These are phyloP conservation scores for Madurella mycetomatis DNA, from an alignment of 2,329 filamentous ascomycete species.

Conservation along the genomic window DNA sequence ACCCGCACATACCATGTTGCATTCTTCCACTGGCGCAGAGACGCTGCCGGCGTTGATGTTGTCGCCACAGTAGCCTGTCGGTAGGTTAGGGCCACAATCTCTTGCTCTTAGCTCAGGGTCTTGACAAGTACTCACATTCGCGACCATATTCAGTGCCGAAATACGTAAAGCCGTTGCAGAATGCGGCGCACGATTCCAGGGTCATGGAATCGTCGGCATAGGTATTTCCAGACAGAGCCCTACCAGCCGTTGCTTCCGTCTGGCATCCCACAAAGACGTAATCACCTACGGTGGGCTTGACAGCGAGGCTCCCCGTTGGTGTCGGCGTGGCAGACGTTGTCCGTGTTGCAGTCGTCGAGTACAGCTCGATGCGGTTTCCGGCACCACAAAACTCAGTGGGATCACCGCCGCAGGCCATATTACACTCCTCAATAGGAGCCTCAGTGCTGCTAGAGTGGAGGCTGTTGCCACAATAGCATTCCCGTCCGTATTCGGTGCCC, in stretches of 20 bases:
- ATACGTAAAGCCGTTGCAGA: constrained; percentile 35
- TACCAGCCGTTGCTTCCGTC: constrained; percentile 33
- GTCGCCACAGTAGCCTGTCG: constrained; percentile 37
- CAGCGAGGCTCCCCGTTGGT: constrained; percentile 32
- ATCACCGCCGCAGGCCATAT: constrained; percentile 36
- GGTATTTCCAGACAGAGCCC: constrained; percentile 34
- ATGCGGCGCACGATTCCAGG: constrained; percentile 35
- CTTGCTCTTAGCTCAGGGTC: neutral
- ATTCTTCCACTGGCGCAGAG: constrained; percentile 31
- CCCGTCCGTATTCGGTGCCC: constrained; percentile 49
- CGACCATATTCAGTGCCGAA: constrained; percentile 37
- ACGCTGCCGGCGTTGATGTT: constrained; percentile 31
- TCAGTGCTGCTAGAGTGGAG: constrained; percentile 32
- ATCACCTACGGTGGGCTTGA: constrained; percentile 33
- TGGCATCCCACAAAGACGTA: constrained; percentile 39
- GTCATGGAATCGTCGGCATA: constrained; percentile 36
- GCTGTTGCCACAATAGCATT: constrained; percentile 49
- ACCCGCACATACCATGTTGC: constrained; percentile 37
- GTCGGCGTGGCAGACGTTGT: constrained; percentile 25
- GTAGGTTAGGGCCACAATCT: constrained; percentile 8
- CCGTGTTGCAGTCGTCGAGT: constrained; percentile 25
- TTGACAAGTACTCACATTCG: constrained; percentile 29
- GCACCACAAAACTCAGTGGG: constrained; percentile 36
- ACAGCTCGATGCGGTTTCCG: constrained; percentile 33
- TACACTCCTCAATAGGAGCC: constrained; percentile 34